Evolutionary conservation across 495 filamentous ascomycete species (phyloP).

Genomic region (Aspergillus haitiensis): DNA sequence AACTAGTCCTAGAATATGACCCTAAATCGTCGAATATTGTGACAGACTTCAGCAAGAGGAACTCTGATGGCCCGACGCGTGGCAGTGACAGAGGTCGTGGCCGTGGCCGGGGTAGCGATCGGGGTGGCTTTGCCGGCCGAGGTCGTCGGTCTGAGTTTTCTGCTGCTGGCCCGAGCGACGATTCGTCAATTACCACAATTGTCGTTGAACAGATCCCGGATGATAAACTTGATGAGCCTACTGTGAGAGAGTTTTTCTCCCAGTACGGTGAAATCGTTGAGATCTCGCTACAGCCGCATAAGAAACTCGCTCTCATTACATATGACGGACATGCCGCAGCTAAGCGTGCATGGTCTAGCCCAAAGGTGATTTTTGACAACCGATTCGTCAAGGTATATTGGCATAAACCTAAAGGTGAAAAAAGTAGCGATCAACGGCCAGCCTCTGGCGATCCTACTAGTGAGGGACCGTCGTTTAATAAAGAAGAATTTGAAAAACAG

Average conservation of each 20-base stretch:
- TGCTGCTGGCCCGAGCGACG: conserved; percentile 68
- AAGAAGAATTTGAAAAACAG: conserved; percentile 72
- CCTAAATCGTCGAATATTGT: conserved; percentile 64
- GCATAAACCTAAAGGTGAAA: conserved; percentile 63
- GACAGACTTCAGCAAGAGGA: conserved; percentile 33
- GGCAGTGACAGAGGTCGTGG: conserved; percentile 44
- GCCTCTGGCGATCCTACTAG: conserved; percentile 23
- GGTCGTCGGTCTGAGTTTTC: conserved; percentile 70
- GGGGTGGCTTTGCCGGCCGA: conserved; percentile 47
- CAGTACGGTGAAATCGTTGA: conserved; percentile 77
- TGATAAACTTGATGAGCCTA: conserved; percentile 73
- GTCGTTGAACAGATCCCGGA: conserved; percentile 93
- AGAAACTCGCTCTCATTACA: conserved; percentile 77
- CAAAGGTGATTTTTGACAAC: conserved; percentile 95
- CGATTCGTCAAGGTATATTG: conserved; percentile 98
- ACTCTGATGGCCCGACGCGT: conserved; percentile 27
- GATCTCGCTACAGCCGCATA: conserved; percentile 73
- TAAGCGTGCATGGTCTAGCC: conserved; percentile 80
- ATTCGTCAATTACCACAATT: conserved; percentile 73
- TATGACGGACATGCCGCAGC: conserved; percentile 72
- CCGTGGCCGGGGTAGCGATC: conserved; percentile 50
- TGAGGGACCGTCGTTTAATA: conserved; percentile 63
- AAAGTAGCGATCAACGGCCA: conserved; percentile 32
- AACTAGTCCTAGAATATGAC: conserved; percentile 71
- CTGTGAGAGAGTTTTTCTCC: conserved; percentile 78